These are phyloP conservation scores for Gossypium herbaceum DNA, from an alignment of 345 rosid species.

Conservation along the genomic window DNA sequence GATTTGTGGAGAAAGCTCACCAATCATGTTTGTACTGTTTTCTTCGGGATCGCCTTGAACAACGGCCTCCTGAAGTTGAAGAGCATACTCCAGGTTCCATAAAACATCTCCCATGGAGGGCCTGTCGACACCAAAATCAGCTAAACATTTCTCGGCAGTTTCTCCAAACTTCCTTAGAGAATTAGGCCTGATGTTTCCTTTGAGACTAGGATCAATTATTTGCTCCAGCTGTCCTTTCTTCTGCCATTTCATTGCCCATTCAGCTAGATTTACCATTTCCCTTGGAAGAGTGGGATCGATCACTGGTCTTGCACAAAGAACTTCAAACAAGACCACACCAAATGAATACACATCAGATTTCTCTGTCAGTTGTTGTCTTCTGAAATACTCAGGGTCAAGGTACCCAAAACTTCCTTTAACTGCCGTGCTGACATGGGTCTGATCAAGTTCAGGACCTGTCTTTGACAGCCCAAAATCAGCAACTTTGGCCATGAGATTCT, in stretches of 20 bases:
- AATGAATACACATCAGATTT: conserved; percentile 91
- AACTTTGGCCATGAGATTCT: conserved; percentile 74
- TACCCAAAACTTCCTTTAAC: conserved; percentile 95
- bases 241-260: conserved; percentile 94
- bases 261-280: conserved; percentile 91
- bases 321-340: conserved; percentile 87
- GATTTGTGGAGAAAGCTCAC: conserved; percentile 54
- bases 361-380: conserved; percentile 87
- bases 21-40: conserved; percentile 68
- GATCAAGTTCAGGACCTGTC: conserved; percentile 86
- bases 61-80: conserved; percentile 71
- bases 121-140: conserved; percentile 74
- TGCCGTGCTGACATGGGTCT: conserved; percentile 94
- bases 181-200: conserved; percentile 53
- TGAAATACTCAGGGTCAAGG: conserved; percentile 84
- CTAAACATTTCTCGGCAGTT: conserved; percentile 88
- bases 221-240: conserved; percentile 78
- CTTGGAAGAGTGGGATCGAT: conserved; percentile 83
- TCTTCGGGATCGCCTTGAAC: conserved; percentile 58
- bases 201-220: conserved; percentile 60
- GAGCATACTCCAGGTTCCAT: conserved; percentile 88
- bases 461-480: conserved; percentile 90
- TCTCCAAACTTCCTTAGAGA: conserved; percentile 82
- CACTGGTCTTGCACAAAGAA: conserved; percentile 91
- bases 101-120: conserved; percentile 88